A percentile compares a stretch with the other conserved stretches of the same genome.
Evolutionary conservation across 768 basidiomycete species (phyloP).

Genomic region (Epithele typhae): DNA sequence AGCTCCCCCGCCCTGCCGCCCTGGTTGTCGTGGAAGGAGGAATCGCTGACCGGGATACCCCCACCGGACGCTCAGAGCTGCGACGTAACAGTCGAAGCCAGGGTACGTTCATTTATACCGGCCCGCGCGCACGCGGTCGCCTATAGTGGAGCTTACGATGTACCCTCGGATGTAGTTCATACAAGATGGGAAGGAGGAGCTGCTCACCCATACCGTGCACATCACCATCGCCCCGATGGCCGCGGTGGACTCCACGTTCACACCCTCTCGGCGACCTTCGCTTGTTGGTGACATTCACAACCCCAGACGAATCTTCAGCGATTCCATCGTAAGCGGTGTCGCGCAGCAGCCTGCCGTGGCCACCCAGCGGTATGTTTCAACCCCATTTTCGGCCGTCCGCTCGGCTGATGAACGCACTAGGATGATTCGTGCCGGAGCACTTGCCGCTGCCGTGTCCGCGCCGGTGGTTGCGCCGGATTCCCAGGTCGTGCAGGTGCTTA

Average conservation of each 20-base stretch:
- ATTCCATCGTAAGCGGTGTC: slow-evolving; percentile 26
- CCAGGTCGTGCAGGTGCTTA: slow-evolving; percentile 74
- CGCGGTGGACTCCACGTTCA: slow-evolving; percentile 40
- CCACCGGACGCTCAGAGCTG: slow-evolving; percentile 71
- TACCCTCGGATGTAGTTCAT: slow-evolving; percentile 43
- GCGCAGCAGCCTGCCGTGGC: slow-evolving; percentile 23
- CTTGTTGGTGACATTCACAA: slow-evolving; percentile 39
- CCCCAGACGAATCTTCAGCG: slow-evolving; percentile 38
- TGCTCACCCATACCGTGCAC: slow-evolving; percentile 61
- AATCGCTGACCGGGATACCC: slow-evolving; percentile 78
- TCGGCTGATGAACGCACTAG: neutral
- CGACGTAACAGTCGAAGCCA: slow-evolving; percentile 71
- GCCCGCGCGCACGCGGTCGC: too few species aligned
- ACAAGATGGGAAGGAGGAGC: slow-evolving; percentile 72
- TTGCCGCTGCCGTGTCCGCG: slow-evolving; percentile 23
- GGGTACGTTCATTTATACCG: slow-evolving; percentile 46
- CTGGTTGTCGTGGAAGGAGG: slow-evolving; percentile 88
- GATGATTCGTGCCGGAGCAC: slow-evolving; percentile 12
- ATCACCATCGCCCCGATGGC: slow-evolving; percentile 69
- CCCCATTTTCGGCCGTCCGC: neutral
- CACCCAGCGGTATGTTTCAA: slow-evolving; percentile 23
- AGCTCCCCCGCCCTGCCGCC: slow-evolving; percentile 76
- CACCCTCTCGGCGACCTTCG: slow-evolving; percentile 44
- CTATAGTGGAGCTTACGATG: too few species aligned
- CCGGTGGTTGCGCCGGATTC: slow-evolving; percentile 48